phyloP scores from a whole-genome alignment of 805 yeast genomes.

The Saccharomycopsis lassenensis region DNA sequence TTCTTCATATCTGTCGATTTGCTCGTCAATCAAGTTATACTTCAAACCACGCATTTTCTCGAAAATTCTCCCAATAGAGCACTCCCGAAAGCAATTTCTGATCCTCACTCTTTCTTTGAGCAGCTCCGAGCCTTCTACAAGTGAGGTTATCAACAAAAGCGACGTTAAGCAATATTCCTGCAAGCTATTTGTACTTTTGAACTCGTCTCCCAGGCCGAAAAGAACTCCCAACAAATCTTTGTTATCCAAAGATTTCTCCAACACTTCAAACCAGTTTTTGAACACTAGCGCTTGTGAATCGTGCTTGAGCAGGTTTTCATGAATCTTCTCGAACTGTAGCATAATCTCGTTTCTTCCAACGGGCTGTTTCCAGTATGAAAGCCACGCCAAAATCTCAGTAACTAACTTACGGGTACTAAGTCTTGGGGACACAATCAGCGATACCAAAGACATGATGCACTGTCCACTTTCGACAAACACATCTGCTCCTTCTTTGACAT shows the following conservation, averaged over 20 bases:
- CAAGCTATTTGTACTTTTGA: constrained; percentile 6
- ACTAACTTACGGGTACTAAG: constrained; percentile 41
- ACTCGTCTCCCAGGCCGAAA: constrained; percentile 5
- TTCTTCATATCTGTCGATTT: constrained; percentile 51
- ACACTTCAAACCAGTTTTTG: constrained; percentile 21
- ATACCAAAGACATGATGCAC: constrained; percentile 28
- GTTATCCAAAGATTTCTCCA: constrained; percentile 22
- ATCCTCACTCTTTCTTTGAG: constrained; percentile 18
- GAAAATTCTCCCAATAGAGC: constrained; percentile 28
- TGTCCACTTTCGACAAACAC: constrained; percentile 20
- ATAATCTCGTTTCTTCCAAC: constrained; percentile 24
- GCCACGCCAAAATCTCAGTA: constrained; percentile 37
- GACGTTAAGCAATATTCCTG: constrained; percentile 17
- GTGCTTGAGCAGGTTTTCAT: constrained; percentile 21
- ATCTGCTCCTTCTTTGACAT: constrained; percentile 21
- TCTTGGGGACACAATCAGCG: constrained; percentile 40
- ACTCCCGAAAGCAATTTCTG: constrained; percentile 7
- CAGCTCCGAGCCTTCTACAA: constrained; percentile 16
- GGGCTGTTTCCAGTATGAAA: constrained; percentile 23
- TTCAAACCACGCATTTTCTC: constrained; percentile 40
- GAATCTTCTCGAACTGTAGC: constrained; percentile 20
- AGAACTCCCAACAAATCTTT: constrained; percentile 5
- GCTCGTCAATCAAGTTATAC: constrained; percentile 50
- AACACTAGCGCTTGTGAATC: constrained; percentile 12
- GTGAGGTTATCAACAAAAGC: constrained; percentile 13